Evolutionary conservation across 1,139 yeast species (phyloP).

Genomic region (Taphrina communis): DNA sequence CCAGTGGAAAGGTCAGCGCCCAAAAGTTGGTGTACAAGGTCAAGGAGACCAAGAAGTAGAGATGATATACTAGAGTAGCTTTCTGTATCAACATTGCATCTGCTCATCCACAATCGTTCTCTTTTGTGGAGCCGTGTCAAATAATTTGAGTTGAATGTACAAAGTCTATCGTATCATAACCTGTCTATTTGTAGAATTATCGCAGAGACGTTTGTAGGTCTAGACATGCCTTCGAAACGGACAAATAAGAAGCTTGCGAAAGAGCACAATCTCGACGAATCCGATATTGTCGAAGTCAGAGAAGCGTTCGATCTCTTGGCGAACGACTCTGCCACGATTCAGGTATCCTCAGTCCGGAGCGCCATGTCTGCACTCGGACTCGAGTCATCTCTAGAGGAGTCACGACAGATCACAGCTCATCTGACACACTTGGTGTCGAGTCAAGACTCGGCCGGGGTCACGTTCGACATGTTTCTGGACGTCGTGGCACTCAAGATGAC

Average conservation of each 20-base stretch:
- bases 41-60: constrained; percentile 28
- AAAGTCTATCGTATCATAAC: too few relatives aligned
- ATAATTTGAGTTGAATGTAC: too few relatives aligned
- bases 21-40: constrained; percentile 38
- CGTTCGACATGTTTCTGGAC: constrained; percentile 30
- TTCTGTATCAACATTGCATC: too few relatives aligned
- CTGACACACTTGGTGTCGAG: not conserved
- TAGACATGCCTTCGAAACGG: constrained; percentile 19
- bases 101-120: not conserved
- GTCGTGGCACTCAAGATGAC: constrained; percentile 24
- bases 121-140: not conserved
- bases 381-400: constrained; percentile 11
- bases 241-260: constrained; percentile 29
- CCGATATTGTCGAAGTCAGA: constrained; percentile 17
- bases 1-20: constrained; percentile 43
- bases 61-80: too few relatives aligned
- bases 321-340: not conserved
- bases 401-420: constrained; percentile 5
- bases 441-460: constrained; percentile 11
- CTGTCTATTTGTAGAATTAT: too few relatives aligned
- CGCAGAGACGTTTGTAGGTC: too few relatives aligned
- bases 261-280: constrained; percentile 25
- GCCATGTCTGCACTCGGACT: constrained; percentile 30
- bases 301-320: constrained; percentile 28
- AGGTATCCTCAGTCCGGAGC: not conserved